Base-by-base conservation (phyloP, 2,329 filamentous ascomycete genomes). In the Mycosphaerella arachidis region DNA sequence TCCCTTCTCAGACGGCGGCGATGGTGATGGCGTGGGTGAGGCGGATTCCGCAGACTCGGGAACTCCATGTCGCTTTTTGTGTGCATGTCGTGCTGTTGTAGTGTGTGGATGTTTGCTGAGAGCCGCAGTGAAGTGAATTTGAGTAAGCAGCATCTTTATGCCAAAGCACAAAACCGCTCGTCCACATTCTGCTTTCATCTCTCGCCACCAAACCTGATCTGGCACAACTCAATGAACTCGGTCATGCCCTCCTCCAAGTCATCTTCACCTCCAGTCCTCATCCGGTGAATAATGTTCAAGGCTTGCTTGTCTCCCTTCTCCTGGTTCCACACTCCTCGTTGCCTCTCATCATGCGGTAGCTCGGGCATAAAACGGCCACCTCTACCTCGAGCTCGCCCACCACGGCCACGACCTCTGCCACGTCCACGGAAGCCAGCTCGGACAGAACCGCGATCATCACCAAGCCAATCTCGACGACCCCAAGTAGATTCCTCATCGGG, bases 151-250 rank as follows among this genome's bases (percentile, higher is more conserved):
- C 8, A n/a, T n/a, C n/a, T n/a, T n/a, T n/a, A n/a, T 3, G 50
- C 50, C 29, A 31, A 52, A 52, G 24, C 30, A n/a, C 51, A n/a
- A 20, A n/a, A n/a, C n/a, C n/a, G n/a, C 33, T 40, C 13, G 24
- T 8, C 13, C 29, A n/a, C 24, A 8, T 31, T 13, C 29, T 31
- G 13, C 48, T 48, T n/a, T 55, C 27, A 46, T 30, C 35, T 51
- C 1, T 43, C 60, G 24, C 63, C 52, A 1, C 67, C 70, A 60
- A 79, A 72, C 35, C 75, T 76, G 63, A 80, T 67, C 50, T 71
- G 74, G 56, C 80, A 73, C 56, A 81, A 59, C 58, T 77, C 73
- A 18, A 75, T 72, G 65, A 79, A 80, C 51, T 78, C 76, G 5
- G 63, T 66, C 67, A 80, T 70, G 1, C 72, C 77, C 35, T 77